phyloP scores from a whole-genome alignment of 73 alveolate species.

The Tetrahymena borealis region DNA sequence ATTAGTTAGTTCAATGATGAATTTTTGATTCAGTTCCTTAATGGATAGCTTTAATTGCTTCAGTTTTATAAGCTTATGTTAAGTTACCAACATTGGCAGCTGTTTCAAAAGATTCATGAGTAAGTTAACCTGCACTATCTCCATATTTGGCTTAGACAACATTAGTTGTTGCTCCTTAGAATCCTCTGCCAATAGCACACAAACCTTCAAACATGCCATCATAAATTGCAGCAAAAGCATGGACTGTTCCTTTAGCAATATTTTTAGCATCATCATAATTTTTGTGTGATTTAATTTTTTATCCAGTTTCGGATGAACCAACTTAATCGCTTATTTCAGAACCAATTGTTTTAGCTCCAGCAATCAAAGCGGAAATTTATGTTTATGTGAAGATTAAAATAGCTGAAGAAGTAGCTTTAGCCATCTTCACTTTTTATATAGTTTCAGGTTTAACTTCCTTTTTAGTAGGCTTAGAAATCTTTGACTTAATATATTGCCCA shows the following conservation, averaged over 20 bases:
- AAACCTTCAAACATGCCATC: not conserved
- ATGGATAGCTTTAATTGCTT: not conserved
- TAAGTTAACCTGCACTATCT: not conserved
- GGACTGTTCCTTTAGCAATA: not conserved
- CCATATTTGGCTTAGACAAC: not conserved
- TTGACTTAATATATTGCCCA: not conserved
- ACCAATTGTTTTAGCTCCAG: not conserved
- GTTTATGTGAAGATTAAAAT: not conserved
- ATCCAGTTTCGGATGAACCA: not conserved
- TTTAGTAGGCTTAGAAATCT: not conserved
- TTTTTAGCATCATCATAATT: not conserved
- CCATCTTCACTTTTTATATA: not conserved
- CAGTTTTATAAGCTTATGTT: not conserved
- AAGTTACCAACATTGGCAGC: not conserved
- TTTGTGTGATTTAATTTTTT: not conserved
- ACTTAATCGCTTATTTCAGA: not conserved
- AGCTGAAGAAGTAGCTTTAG: not conserved
- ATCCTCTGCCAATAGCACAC: not conserved
- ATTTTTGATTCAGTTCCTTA: not conserved
- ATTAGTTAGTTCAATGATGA: not conserved
- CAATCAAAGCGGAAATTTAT: not conserved
- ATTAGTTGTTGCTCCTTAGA: not conserved
- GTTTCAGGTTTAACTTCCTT: not conserved
- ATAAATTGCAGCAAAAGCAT: not conserved
- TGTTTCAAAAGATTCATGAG: not conserved